phyloP scores from a whole-genome alignment of 73 alveolate species.

The Diophrys sp. region DNA sequence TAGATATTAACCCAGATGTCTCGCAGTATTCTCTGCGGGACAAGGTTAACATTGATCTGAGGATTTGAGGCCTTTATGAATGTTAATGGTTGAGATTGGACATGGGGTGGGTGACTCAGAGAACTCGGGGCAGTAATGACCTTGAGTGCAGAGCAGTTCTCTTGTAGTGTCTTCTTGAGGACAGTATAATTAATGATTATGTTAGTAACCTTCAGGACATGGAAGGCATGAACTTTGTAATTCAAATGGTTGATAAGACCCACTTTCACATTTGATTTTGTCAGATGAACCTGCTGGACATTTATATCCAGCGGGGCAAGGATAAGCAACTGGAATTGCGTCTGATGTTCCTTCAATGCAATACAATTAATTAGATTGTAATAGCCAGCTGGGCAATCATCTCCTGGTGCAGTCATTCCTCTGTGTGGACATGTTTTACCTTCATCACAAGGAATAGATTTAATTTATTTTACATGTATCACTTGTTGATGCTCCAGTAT shows the following conservation, averaged over 20 bases:
- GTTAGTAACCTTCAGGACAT: conserved; percentile 52
- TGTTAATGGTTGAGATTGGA: conserved; percentile 3
- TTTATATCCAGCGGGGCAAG: conserved; percentile 48
- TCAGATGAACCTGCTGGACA: conserved; percentile 43
- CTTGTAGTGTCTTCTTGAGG: conserved; percentile 43
- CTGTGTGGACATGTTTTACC: conserved; percentile 45
- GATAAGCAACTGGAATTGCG: conserved; percentile 24
- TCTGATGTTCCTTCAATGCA: conserved; percentile 41
- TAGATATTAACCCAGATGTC: conserved; percentile 25
- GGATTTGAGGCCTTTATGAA: conserved; percentile 19
- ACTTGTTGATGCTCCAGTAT: conserved; percentile 13
- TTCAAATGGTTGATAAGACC: conserved; percentile 27
- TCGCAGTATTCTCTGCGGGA: conserved; percentile 53
- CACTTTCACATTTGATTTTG: conserved; percentile 42
- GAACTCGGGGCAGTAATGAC: conserved; percentile 61
- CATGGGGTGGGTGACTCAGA: conserved; percentile 44
- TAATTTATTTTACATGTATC: no score
- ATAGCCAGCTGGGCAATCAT: conserved; percentile 50
- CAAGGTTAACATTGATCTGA: conserved; percentile 43
- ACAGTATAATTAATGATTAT: conserved; percentile 35
- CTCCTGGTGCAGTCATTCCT: conserved; percentile 28
- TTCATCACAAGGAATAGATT: conserved; percentile 48
- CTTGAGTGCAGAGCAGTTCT: conserved; percentile 51
- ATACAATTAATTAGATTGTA: no score
- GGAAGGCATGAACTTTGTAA: conserved; percentile 30